Conservation (phyloP, 2,329 filamentous ascomycete species). For the Raffaelea albimanens region DNA sequence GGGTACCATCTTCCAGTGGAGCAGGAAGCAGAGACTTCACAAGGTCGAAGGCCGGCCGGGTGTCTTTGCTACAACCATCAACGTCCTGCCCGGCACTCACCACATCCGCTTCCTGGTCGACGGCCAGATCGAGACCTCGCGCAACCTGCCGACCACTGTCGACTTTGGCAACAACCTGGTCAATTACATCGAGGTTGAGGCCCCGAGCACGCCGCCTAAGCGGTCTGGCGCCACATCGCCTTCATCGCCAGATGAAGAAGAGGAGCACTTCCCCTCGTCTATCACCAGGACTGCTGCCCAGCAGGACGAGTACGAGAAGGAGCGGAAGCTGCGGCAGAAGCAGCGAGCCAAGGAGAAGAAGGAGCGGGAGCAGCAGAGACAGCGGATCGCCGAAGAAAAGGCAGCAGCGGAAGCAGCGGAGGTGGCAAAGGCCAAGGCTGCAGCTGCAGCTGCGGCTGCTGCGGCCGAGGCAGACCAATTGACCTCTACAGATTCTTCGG, state of each 20-base stretch:
- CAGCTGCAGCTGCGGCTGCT: not conserved
- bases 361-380: not conserved
- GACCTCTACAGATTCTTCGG: constrained; percentile 3
- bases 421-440: not conserved
- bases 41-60: constrained; percentile 54
- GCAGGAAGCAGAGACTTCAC: constrained; percentile 81
- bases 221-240: constrained; percentile 4
- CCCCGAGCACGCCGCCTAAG: constrained; percentile 52
- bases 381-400: not conserved
- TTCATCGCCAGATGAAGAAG: constrained; percentile 18
- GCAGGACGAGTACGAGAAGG: no score
- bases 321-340: no score
- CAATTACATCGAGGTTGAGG: constrained; percentile 92
- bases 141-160: constrained; percentile 83
- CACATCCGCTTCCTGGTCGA: constrained; percentile 96
- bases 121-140: constrained; percentile 82
- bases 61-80: constrained; percentile 66
- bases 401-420: not conserved
- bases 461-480: not conserved
- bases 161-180: constrained; percentile 97
- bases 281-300: no score
- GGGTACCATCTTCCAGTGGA: constrained; percentile 95
- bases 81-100: constrained; percentile 86
- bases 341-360: not conserved
- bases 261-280: no score